These are phyloP conservation scores for Castanospermum australe DNA, from an alignment of 306 rosid species.

Conservation along the genomic window DNA sequence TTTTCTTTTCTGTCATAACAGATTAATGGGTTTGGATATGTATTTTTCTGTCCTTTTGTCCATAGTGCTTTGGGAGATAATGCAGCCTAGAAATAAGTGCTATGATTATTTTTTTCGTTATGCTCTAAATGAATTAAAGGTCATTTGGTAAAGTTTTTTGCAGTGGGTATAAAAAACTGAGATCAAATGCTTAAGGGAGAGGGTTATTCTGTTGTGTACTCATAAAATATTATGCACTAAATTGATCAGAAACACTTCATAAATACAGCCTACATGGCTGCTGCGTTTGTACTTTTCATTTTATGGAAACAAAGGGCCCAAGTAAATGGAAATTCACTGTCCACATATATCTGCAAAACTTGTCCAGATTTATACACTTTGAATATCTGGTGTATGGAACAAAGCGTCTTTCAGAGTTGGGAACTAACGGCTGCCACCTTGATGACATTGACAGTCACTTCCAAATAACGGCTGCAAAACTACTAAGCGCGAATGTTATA, in stretches of 20 bases:
- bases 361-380: background rate
- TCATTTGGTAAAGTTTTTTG: background rate
- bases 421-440: conserved; percentile 21
- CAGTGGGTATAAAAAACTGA: background rate
- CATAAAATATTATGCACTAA: background rate
- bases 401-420: conserved; percentile 33
- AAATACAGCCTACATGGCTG: background rate
- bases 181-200: background rate
- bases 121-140: background rate
- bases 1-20: background rate
- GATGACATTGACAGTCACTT: background rate
- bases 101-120: background rate
- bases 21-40: background rate
- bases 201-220: background rate
- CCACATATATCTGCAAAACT: background rate
- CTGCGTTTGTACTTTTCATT: conserved; percentile 12
- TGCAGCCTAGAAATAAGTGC: background rate
- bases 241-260: background rate
- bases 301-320: conserved; percentile 2
- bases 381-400: conserved; percentile 11
- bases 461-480: no score
- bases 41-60: background rate
- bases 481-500: background rate
- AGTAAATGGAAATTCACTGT: background rate
- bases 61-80: background rate